Base-by-base conservation (phyloP, 345 rosid genomes). In the Populus davidiana region DNA sequence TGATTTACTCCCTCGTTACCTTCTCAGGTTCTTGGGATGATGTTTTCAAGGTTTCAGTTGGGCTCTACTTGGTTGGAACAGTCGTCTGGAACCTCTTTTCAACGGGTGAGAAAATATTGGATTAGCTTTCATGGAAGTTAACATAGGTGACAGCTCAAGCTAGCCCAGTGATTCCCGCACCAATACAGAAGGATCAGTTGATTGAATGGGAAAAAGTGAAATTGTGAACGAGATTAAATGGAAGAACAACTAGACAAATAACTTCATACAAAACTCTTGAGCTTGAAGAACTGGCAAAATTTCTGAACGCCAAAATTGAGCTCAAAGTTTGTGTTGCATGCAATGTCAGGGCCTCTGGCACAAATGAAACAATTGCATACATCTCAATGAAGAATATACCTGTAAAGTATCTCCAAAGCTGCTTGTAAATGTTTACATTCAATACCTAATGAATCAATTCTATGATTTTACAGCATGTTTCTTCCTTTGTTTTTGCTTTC, bases 11-110 rank as follows among this genome's bases (percentile, higher is more conserved):
- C 29, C 33, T 36, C 6, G 10, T 56, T 29, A 44, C 67, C 16
- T 4, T 75, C 7, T 39, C 90, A 95, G 99, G 99, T 78, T 91
- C 97, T 2, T 95, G 99, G 99, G 99, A 95, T 75, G 90, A 93
- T 66, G 98, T 94, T 54, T 94, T 95, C 83, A 79, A 89, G 80
- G 97, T 91, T 69, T 91, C 98, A 6, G 98, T 94, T 0, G 97
- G 94, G 77, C 93, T 94, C 44, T 91, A 93, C 85, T 83, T 94
- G 79, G 90, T 88, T 6, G 98, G 98, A 77, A 93, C 98, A 0
- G 95, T 86, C 20, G 86, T 91, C 20, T 93, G 99, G 98, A 93
- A 93, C 74, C 81, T 93, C 47, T 91, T 93, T 82, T 90, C 98
- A 69, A 91, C 98, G 0, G 97, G 97, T 27, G 98, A 93, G 89